Evolutionary conservation across 306 rosid species (phyloP).

Genomic region (Lithocarpus polystachyus): DNA sequence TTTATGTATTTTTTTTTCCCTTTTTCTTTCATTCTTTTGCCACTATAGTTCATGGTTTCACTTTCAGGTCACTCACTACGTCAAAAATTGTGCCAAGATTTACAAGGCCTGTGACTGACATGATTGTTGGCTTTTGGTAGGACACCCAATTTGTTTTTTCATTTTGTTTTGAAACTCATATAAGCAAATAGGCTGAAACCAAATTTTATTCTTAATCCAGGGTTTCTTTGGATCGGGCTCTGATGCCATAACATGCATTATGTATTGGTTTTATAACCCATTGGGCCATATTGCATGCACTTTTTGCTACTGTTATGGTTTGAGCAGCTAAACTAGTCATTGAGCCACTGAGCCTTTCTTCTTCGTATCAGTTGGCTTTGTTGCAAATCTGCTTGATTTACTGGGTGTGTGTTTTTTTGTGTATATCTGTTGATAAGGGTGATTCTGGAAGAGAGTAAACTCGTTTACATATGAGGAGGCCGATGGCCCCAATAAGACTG

Average conservation of each 20-base stretch:
- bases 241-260: conserved; percentile 80
- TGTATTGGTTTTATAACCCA: conserved; percentile 79
- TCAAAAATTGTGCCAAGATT: conserved; percentile 84
- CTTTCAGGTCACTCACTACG: conserved; percentile 79
- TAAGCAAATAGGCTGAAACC: conserved; percentile 13
- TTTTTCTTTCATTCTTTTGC: conserved; percentile 17
- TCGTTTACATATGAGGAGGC: too few species aligned
- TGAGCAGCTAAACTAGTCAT: conserved; percentile 43
- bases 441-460: too few species aligned
- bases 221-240: conserved; percentile 93
- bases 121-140: conserved; percentile 92
- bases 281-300: conserved; percentile 85
- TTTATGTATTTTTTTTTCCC: neutral
- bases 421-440: too few species aligned
- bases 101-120: conserved; percentile 79
- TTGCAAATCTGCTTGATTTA: neutral
- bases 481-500: too few species aligned
- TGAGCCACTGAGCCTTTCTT: conserved; percentile 7
- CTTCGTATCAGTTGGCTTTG: conserved; percentile 7
- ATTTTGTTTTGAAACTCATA: neutral
- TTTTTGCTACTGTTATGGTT: conserved; percentile 73
- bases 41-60: conserved; percentile 61
- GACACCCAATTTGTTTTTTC: conserved; percentile 11
- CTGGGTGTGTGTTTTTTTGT: neutral
- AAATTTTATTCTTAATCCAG: conserved; percentile 35